Conservation (phyloP, 176 grass and related monocot genomes). For the Urochloa ruziziensis region DNA sequence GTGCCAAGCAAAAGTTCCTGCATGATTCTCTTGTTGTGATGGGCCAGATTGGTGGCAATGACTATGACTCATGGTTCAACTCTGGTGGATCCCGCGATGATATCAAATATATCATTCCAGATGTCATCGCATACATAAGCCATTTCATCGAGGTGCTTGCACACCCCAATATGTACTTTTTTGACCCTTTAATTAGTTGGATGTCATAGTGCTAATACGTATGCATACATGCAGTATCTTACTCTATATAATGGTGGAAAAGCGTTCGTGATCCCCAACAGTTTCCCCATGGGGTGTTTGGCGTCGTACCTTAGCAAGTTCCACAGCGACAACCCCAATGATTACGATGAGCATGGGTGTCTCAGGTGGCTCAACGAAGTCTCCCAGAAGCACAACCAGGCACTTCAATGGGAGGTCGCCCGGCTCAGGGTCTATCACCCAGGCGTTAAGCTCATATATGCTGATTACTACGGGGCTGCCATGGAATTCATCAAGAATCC, state of each 20-base stretch:
- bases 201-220: neutral
- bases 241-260: neutral
- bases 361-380: neutral
- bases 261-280: neutral
- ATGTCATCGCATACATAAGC: neutral
- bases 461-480: constrained; percentile 36
- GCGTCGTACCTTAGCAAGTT: neutral
- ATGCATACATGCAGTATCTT: neutral
- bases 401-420: neutral
- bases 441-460: constrained; percentile 32
- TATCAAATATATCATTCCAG: neutral
- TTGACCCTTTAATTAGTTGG: neutral
- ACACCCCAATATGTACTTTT: neutral
- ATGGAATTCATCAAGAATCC: constrained; percentile 23
- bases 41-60: constrained; percentile 14
- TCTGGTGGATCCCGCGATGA: neutral
- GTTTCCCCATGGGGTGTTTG: neutral
- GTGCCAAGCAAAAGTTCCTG: neutral
- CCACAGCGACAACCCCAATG: neutral
- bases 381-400: neutral
- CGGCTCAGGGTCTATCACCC: neutral
- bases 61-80: neutral
- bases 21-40: constrained; percentile 14
- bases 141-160: neutral
- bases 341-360: neutral